These are phyloP conservation scores for Pichia sp. DNA, from an alignment of 1,139 yeast genomes.

Conservation along the genomic window DNA sequence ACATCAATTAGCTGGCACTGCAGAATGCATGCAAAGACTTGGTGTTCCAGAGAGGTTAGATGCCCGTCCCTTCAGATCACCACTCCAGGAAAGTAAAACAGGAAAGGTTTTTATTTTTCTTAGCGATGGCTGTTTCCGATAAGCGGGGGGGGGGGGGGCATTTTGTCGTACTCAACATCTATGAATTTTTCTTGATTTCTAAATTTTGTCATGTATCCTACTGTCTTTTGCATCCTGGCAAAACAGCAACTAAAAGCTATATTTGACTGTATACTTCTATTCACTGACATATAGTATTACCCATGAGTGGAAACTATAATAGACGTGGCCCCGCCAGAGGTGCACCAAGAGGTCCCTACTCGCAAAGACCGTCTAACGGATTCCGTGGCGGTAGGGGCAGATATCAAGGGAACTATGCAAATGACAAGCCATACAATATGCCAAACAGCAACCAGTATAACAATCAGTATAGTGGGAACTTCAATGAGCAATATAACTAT, in stretches of 20 bases:
- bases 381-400: background rate
- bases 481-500: background rate
- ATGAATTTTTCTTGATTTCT: background rate
- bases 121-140: background rate
- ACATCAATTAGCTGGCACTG: conserved; percentile 5
- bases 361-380: background rate
- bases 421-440: background rate
- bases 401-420: background rate
- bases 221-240: no score
- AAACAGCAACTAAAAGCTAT: no score
- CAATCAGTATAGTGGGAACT: background rate
- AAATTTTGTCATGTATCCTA: background rate
- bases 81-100: background rate
- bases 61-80: background rate
- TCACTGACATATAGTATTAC: background rate
- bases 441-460: background rate
- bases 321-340: conserved; percentile 3
- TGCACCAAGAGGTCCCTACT: background rate
- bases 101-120: background rate
- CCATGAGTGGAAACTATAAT: conserved; percentile 9
- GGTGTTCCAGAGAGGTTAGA: background rate
- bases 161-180: background rate
- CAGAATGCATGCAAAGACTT: background rate
- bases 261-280: background rate
- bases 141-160: no score